Evolutionary conservation across 2,329 filamentous ascomycete genomes (phyloP).

Genomic region (Ophiosphaerella herpotricha): DNA sequence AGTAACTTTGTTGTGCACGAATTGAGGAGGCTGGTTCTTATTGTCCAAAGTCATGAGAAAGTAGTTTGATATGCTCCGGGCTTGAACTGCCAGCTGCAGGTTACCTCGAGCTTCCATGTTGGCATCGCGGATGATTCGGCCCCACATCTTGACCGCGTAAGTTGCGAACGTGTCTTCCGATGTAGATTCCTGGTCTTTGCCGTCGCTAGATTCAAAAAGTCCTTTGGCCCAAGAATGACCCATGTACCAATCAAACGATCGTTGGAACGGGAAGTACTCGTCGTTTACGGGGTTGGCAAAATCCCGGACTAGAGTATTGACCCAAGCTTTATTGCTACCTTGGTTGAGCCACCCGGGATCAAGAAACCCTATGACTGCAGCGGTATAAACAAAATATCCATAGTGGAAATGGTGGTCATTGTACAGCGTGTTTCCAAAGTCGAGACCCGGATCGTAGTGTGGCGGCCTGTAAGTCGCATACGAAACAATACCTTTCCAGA

Average conservation of each 20-base stretch:
- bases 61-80: conserved; percentile 76
- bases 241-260: conserved; percentile 82
- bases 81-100: conserved; percentile 79
- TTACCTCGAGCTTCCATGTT: conserved; percentile 82
- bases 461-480: conserved; percentile 65
- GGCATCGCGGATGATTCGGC: conserved; percentile 70
- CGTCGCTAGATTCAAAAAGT: conserved; percentile 72
- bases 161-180: conserved; percentile 90
- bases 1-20: conserved; percentile 79
- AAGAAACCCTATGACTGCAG: conserved; percentile 80
- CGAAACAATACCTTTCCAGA: conserved; percentile 84
- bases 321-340: conserved; percentile 73
- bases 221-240: conserved; percentile 95
- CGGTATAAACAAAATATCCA: conserved; percentile 88
- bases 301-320: conserved; percentile 84
- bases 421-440: conserved; percentile 91
- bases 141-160: conserved; percentile 96
- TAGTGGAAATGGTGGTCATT: conserved; percentile 72
- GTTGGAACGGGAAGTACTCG: conserved; percentile 72
- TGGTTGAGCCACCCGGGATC: conserved; percentile 73
- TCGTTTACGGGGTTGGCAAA: conserved; percentile 77
- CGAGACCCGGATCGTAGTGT: conserved; percentile 48
- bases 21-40: conserved; percentile 71
- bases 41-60: conserved; percentile 81
- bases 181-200: conserved; percentile 87